Base-by-base conservation (phyloP, 768 basidiomycete genomes). In the Tulasnella calospora region DNA sequence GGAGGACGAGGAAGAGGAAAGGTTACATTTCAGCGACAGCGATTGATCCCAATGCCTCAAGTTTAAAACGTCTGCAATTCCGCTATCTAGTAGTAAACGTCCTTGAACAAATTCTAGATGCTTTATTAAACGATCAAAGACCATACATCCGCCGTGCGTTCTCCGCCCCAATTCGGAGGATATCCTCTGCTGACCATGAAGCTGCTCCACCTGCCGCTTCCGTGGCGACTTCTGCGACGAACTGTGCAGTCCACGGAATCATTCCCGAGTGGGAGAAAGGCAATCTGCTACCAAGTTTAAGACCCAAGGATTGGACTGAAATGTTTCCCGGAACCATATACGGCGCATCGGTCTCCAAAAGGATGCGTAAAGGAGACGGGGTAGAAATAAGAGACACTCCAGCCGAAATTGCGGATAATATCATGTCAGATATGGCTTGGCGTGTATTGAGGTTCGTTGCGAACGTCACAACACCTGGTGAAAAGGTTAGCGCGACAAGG, bases 281-380 rank as follows among this genome's bases (percentile, higher is more conserved):
- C 0, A 95, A 83, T 80, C 81, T 80, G 23, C 79, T 75, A 33
- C 80, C 80, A 21, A 55, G 55, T 57, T 80, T 82, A 80, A 89
- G 90, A 76, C 86, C 77, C 15, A 83, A 57, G 8, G 80, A 80
- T 0, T 88, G 86, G 0, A 93, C 83, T 0, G 90, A 85, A 2
- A 95, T 83, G 79, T 92, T 95, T 0, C 89, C 86, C 0, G 94
- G 94, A 0, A 92, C 87, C 94, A 96, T 95, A 85, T 88, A 96
- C 0, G 94, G 94, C 3, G 93, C 94, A 80, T 96, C 94, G 0
- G 94, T 94, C 84, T 96, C 94, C 3, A 95, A 87, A 0, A 95
- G 83, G 81, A 87, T 84, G 27, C 86, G 84, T 1, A 85, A 81
- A 0, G 80, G 41, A 1, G 81, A 70, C 1, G 82, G 77, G 19